Evolutionary conservation across 805 yeast genomes (phyloP).

Genomic region (Maudiozyma saulgeensis): DNA sequence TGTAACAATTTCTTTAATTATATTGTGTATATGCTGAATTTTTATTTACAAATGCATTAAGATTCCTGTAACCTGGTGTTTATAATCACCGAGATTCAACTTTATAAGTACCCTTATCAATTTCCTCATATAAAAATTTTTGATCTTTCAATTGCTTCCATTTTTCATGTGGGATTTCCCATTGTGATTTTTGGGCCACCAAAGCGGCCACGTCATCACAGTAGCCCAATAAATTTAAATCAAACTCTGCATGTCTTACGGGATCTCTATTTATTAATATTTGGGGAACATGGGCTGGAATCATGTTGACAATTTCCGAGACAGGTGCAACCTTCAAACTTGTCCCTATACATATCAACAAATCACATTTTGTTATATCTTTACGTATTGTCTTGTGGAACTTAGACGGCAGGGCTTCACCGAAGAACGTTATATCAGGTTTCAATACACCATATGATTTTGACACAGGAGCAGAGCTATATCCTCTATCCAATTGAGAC

Average conservation of each 20-base stretch:
- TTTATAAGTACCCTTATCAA: constrained; percentile 27
- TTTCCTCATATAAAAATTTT: constrained; percentile 14
- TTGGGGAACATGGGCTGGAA: constrained; percentile 72
- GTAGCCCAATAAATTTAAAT: constrained; percentile 62
- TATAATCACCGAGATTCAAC: constrained; percentile 8
- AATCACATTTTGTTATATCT: constrained; percentile 64
- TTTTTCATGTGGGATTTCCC: constrained; percentile 53
- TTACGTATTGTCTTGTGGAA: constrained; percentile 52
- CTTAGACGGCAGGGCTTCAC: constrained; percentile 66
- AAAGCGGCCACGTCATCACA: constrained; percentile 77
- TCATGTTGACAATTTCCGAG: constrained; percentile 68
- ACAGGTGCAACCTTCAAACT: constrained; percentile 90
- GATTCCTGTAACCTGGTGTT: background rate
- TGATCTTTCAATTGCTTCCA: constrained; percentile 28
- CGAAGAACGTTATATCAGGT: constrained; percentile 89
- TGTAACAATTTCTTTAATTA: too few species aligned
- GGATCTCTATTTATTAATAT: constrained; percentile 70
- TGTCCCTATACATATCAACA: constrained; percentile 79
- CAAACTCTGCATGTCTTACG: constrained; percentile 68
- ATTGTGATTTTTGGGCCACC: constrained; percentile 45
- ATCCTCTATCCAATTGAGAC: constrained; percentile 6
- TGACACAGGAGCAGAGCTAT: constrained; percentile 15
- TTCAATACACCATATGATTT: constrained; percentile 73
- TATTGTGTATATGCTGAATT: too few species aligned
- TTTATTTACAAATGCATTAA: too few species aligned